Base-by-base conservation (phyloP, 1,284 basidiomycete genomes). In the Cerrena zonata region DNA sequence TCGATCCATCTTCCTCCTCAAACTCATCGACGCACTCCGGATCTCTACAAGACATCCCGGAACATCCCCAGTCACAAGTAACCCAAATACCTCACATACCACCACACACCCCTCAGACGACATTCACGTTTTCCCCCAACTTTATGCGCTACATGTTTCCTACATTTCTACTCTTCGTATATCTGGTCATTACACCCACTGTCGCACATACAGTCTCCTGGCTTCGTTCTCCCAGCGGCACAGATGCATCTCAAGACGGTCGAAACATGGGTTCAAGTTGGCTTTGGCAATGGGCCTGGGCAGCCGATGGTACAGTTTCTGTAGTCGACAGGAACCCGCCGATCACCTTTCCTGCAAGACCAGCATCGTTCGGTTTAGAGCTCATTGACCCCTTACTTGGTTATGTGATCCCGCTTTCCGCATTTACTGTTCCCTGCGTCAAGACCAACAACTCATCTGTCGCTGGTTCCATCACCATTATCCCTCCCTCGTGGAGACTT, bases 341-440 rank as follows among this genome's bases (percentile, higher is more conserved):
- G 0, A 69, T 88, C 53, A 78, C 75, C 3, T 88, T 87, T 63
- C 70, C 75, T 27, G 86, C 88, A 13, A 63, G 74, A 46, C 71
- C 76, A 62, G 89, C 89, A 40, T 78, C 84, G 0, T 91, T 91
- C 66, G 89, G 89, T 10, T 76, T 76, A 22, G 82, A 88, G 58
- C 79, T 90, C 47, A 70, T 70, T 50, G 78, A 82, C 50, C 78
- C 82, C n/a, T 76, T 86, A 45, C 71, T 86, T 47, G 86, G 84
- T 50, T 89, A 87, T 67, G 82, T 89, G 51, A 86, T 88, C 52
- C 88, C 88, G 1, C 71, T 90, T 49, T 80, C 84, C 15, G 76
- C 86, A 21, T 87, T 89, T 65, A 86, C 84, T 1, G 60, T 65
- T 0, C 73, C 77, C 7, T 89, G 83, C 61, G 52, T 70, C 1